Conservation (phyloP, 495 filamentous ascomycete species). For the Bryoglossum gracile region DNA sequence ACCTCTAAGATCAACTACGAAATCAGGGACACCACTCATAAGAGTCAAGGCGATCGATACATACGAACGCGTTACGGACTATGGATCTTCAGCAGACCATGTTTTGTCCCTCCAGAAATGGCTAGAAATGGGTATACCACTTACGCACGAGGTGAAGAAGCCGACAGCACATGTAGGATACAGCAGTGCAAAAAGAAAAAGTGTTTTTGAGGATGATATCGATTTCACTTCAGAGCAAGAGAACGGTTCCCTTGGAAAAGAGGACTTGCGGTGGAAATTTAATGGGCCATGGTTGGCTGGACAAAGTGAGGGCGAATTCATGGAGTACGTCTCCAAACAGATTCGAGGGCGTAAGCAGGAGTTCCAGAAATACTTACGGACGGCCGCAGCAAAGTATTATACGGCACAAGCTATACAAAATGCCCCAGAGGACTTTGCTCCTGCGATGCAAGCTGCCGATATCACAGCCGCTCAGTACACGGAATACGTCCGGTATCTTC, state of each 20-base stretch:
- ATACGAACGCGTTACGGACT: conserved; percentile 87
- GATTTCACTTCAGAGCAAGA: conserved; percentile 41
- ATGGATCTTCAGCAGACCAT: conserved; percentile 76
- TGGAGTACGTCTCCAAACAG: conserved; percentile 51
- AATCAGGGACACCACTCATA: conserved; percentile 61
- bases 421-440: conserved; percentile 23
- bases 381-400: conserved; percentile 36
- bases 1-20: conserved; percentile 65
- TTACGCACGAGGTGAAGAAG: conserved; percentile 35
- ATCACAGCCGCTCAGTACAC: conserved; percentile 55
- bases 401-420: conserved; percentile 34
- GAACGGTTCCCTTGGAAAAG: conserved; percentile 22
- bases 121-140: conserved; percentile 67
- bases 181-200: conserved; percentile 3
- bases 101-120: conserved; percentile 77
- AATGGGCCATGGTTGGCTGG: conserved; percentile 76
- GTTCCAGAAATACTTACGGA: conserved; percentile 54
- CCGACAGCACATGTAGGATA: not conserved
- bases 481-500: conserved; percentile 51
- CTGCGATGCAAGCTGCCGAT: conserved; percentile 28
- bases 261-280: conserved; percentile 58
- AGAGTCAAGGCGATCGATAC: conserved; percentile 72
- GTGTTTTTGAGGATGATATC: conserved; percentile 51
- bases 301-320: conserved; percentile 66
- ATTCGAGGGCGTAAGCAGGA: conserved; percentile 53